These are phyloP conservation scores for Ramularia endophylla DNA, from an alignment of 2,329 filamentous ascomycete species.

Conservation along the genomic window DNA sequence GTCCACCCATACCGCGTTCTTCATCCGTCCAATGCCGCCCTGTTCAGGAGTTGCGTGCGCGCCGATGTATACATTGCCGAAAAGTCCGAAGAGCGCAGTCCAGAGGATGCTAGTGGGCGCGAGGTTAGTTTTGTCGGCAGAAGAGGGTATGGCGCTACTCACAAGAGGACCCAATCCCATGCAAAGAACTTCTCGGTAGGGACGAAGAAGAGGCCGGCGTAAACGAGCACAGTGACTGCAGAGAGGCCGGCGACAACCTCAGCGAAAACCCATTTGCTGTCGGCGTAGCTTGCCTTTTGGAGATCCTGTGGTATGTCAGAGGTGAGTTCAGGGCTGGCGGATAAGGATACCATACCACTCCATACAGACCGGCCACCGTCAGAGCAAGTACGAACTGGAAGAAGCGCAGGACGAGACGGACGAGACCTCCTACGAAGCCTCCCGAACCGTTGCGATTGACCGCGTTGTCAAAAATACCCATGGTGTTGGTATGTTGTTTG, in stretches of 20 bases:
- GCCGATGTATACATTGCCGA: conserved; percentile 73
- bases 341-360: conserved; percentile 44
- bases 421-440: conserved; percentile 37
- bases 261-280: conserved; percentile 76
- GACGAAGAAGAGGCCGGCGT: conserved; percentile 58
- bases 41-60: conserved; percentile 52
- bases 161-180: conserved; percentile 66
- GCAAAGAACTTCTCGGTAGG: conserved; percentile 45
- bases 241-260: conserved; percentile 62
- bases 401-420: conserved; percentile 62
- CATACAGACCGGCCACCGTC: conserved; percentile 73
- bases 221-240: conserved; percentile 55
- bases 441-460: conserved; percentile 20
- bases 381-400: conserved; percentile 71
- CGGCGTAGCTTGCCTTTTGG: conserved; percentile 45
- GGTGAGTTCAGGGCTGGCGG: conserved; percentile 15
- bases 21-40: conserved; percentile 65
- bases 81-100: conserved; percentile 76
- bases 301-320: conserved; percentile 31
- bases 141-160: conserved; percentile 9
- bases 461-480: conserved; percentile 24
- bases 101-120: conserved; percentile 54
- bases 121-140: neutral
- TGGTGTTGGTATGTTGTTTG: no score
- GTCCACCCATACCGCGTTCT: conserved; percentile 80